Percentiles rank a stretch among this genome's conserved stretches.
phyloP scores from a whole-genome alignment of 495 filamentous ascomycete species.

The Podospora pseudopauciseta region DNA sequence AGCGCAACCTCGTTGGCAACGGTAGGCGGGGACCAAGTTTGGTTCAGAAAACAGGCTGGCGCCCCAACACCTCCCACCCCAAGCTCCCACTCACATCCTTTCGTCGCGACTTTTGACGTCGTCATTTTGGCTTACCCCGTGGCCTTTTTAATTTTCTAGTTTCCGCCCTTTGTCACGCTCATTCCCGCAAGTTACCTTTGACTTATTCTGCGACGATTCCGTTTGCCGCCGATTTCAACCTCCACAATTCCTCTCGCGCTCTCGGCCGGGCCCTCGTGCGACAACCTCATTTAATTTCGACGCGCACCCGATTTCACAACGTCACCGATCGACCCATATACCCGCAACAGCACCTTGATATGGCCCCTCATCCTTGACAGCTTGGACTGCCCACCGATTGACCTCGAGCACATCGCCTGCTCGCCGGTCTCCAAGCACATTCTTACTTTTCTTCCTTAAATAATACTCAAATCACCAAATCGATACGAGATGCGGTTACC shows the following conservation, averaged over 20 bases:
- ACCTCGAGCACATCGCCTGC: slow-evolving; percentile 21
- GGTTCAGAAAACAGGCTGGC: slow-evolving; percentile 14
- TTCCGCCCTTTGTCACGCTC: neutral
- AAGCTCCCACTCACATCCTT: neutral
- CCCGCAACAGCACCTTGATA: slow-evolving; percentile 13
- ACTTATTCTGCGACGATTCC: neutral
- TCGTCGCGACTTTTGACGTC: slow-evolving; percentile 3
- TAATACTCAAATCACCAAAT: slow-evolving; percentile 9
- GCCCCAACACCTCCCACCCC: slow-evolving; percentile 2
- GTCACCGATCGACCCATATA: slow-evolving; percentile 3
- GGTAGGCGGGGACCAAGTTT: neutral
- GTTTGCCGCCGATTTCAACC: neutral
- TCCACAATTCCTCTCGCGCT: slow-evolving; percentile 7
- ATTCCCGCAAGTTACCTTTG: slow-evolving; percentile 1
- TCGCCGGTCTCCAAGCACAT: slow-evolving; percentile 21
- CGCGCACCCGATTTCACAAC: slow-evolving; percentile 10
- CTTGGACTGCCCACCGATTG: slow-evolving; percentile 16
- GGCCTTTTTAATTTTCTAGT: slow-evolving; percentile 1
- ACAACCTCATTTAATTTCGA: slow-evolving; percentile 16
- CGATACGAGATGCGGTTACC: slow-evolving; percentile 40
- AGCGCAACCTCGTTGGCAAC: neutral
- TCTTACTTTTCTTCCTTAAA: slow-evolving; percentile 3
- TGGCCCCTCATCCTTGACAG: slow-evolving; percentile 24
- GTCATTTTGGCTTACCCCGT: neutral
- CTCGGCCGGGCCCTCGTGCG: slow-evolving; percentile 18